Evolutionary conservation across 345 rosid species (phyloP), one percentile per base, ranked within the genome.

Genomic region (Hibiscus trionum): DNA sequence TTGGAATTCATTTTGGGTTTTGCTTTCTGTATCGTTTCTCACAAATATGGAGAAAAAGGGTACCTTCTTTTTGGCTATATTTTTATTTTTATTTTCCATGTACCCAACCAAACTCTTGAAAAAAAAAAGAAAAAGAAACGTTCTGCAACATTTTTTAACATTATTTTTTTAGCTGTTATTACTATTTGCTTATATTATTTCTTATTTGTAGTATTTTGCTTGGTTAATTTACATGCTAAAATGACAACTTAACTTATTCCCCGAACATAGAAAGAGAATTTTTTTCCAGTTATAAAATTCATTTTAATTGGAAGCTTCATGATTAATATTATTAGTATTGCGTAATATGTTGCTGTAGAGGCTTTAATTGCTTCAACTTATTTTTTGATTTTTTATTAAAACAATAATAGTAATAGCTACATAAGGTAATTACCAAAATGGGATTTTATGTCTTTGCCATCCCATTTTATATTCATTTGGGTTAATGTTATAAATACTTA

Each of bases 81-180:
- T 68, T 66, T 46, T 2, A 24, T 58, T 79, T 76, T 76, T 2
- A 24, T 58, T 79, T 76, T 76, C 78, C 72, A 67, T n/a, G 59
- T 27, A 39, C 12, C 52, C 76, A 76, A 81, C 62, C 66, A 52
- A 24, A 11, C 29, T n/a, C 16, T 26, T 27, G 0, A 8, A 19
- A 55, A 56, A 12, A 6, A 24, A 57, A 19, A 55, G 3, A 6
- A 24, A 57, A 19, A 55, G 3, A 27, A 27, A 10, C 24, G 62
- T 58, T 58, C 61, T 58, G 59, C 5, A 11, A 11, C 10, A 3
- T 58, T 5, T 6, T 63, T 35, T 11, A 4, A 0, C 5, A 6
- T 63, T 17, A 39, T 21, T 33, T 27, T 50, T 50, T 64, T 0
- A 10, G 56, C 21, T 59, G 35, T 27, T 16, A 26, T 10, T 62